A percentile compares a stretch with the other conserved stretches of the same genome.
phyloP scores from a whole-genome alignment of 306 rosid genomes.

The Prunus mume region DNA sequence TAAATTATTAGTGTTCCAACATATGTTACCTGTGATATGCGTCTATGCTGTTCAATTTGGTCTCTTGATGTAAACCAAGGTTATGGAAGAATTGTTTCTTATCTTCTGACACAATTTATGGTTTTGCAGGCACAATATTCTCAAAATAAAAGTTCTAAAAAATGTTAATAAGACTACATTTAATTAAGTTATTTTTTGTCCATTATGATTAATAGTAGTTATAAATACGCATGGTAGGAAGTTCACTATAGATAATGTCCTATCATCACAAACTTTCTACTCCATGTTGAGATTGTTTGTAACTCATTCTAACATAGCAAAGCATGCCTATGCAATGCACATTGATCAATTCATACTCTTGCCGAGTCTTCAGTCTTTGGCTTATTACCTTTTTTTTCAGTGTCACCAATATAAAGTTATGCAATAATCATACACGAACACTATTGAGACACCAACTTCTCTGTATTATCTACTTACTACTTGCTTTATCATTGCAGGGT shows the following conservation, averaged over 20 bases:
- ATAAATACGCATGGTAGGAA: no score
- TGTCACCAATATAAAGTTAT: not conserved
- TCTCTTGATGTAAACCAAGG: not conserved
- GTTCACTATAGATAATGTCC: not conserved
- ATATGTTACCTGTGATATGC: not conserved
- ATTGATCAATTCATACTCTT: not conserved
- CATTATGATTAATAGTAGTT: not conserved
- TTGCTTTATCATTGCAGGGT: slow-evolving; percentile 50
- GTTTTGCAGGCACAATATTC: not conserved
- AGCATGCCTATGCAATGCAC: not conserved
- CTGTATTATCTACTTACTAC: slow-evolving; percentile 16
- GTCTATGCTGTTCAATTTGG: not conserved
- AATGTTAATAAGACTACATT: not conserved
- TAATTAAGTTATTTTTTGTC: not conserved
- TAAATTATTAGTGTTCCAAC: not conserved
- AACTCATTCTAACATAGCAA: not conserved
- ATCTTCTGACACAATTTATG: not conserved
- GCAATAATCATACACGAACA: not conserved
- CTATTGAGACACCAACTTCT: slow-evolving; percentile 2
- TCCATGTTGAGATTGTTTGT: not conserved
- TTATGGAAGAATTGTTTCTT: not conserved
- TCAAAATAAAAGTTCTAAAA: not conserved
- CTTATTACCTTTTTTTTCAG: not conserved
- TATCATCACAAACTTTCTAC: not conserved
- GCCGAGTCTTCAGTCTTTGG: not conserved